A percentile compares a stretch with the other conserved stretches of the same genome.
Conservation (phyloP, 208 protist genomes). For the Angomonas deanei region DNA sequence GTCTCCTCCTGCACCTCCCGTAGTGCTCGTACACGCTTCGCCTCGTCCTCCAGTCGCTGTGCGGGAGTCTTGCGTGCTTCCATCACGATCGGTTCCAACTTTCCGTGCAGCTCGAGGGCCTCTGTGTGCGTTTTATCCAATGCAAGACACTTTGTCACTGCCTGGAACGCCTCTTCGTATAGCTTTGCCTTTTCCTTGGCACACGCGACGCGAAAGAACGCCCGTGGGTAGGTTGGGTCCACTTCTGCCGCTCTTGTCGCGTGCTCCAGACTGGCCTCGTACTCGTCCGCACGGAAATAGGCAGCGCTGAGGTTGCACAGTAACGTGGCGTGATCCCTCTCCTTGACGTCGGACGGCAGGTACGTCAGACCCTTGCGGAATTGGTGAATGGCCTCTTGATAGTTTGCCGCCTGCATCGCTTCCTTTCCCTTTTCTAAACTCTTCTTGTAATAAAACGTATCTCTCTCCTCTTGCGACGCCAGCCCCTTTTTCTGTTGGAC, state of each 20-base stretch:
- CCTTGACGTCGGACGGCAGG: constrained; percentile 13
- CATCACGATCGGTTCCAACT: constrained; percentile 30
- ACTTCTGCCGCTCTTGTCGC: constrained; percentile 31
- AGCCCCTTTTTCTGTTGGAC: constrained; percentile 35
- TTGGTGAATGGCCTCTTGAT: constrained; percentile 62
- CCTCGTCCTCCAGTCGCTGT: constrained; percentile 39
- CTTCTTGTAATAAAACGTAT: constrained; percentile 76
- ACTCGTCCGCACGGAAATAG: constrained; percentile 30
- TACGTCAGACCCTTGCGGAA: constrained; percentile 76
- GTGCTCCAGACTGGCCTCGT: constrained; percentile 57
- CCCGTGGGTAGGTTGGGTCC: constrained; percentile 64
- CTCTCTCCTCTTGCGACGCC: constrained; percentile 23
- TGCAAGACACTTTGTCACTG: constrained; percentile 41
- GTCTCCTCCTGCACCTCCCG: constrained; percentile 33
- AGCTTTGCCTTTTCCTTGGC: constrained; percentile 50
- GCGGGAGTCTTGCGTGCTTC: constrained; percentile 37
- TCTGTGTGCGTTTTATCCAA: constrained; percentile 51
- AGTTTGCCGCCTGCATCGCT: constrained; percentile 61
- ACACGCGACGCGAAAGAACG: constrained; percentile 60
- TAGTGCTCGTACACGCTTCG: constrained; percentile 26
- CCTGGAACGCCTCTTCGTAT: constrained; percentile 34
- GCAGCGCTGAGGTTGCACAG: constrained; percentile 76
- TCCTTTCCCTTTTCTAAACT: constrained; percentile 61
- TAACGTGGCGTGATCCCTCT: constrained; percentile 45
- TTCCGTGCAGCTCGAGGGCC: constrained; percentile 29